Base-by-base conservation (phyloP, 805 yeast species). In the Starmerella bombicola region DNA sequence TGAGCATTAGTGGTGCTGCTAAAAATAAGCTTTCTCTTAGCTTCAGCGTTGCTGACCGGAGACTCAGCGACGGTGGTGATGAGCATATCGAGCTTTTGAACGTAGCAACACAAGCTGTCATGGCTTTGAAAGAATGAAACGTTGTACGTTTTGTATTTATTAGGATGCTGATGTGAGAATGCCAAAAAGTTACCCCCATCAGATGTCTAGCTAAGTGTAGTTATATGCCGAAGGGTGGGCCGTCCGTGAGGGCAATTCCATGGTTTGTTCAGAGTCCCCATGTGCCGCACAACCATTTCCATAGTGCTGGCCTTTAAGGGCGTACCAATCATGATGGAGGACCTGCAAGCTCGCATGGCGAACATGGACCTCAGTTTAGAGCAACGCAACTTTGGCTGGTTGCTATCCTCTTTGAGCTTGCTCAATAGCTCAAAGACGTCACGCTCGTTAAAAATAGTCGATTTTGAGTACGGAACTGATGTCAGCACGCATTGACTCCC, bases 181-280 rank as follows among this genome's bases (percentile, higher is more conserved):
- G 23, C 18, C 7, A 12, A 15, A 31, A 15, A 31, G 34, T 19
- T 8, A 8, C 5, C n/a, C 6, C 10, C 7, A 5, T 13, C 22
- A 18, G 23, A 7, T 10, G 9, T 7, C 22, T 33, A 52, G 18
- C 48, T 51, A 5, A 64, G 42, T 1, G 81, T 84, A 45, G 78
- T 73, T 43, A 88, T 65, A 59, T 88, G 96, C 41, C 98, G 69
- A 80, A 91, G 76, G 1, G 99, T 91, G 0, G 98, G 99, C 48
- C 99, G 66, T 0, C 99, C 98, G 61, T 91, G 99, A 0, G 99
- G 99, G 51, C 76, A 71, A 41, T 70, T 70, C 98, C 99, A 91
- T 0, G 99, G 99, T 55, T 83, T 82, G 46, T 84, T 86, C 29
- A 91, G 65, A 0, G 58, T 63, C 10, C 88, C 73, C 38, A 91